These are phyloP conservation scores for Bretziella fagacearum DNA, from an alignment of 2,329 filamentous ascomycete genomes.

Conservation along the genomic window DNA sequence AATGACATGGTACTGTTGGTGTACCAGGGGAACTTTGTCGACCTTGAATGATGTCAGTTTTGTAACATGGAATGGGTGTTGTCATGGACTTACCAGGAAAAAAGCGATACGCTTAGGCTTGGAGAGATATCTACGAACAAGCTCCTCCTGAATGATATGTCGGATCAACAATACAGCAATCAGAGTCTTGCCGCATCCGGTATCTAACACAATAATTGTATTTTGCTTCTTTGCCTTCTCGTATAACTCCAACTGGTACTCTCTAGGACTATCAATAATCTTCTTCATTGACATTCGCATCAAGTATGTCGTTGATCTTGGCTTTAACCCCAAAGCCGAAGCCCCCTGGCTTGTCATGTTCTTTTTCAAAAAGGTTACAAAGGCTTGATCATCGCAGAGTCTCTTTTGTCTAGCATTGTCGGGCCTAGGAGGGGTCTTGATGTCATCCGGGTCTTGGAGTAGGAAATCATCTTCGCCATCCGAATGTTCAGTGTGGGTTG, in stretches of 20 bases:
- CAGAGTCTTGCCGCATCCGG: slow-evolving; percentile 91
- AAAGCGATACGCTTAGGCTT: slow-evolving; percentile 53
- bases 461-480: background rate
- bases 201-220: slow-evolving; percentile 82
- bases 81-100: slow-evolving; percentile 47
- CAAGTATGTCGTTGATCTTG: slow-evolving; percentile 7
- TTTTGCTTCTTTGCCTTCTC: slow-evolving; percentile 73
- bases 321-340: background rate
- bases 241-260: slow-evolving; percentile 86
- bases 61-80: too few relatives aligned
- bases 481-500: too few relatives aligned
- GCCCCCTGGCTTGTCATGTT: background rate
- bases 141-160: slow-evolving; percentile 58
- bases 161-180: slow-evolving; percentile 77
- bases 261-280: slow-evolving; percentile 62
- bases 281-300: slow-evolving; percentile 23
- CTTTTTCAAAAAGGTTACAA: background rate
- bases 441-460: background rate
- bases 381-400: slow-evolving; percentile 1
- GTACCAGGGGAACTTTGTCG: slow-evolving; percentile 75
- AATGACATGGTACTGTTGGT: slow-evolving; percentile 74
- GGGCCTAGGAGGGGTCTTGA: background rate
- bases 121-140: slow-evolving; percentile 48
- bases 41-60: slow-evolving; percentile 31
- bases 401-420: background rate